Evolutionary conservation across 2,329 filamentous ascomycete species (phyloP).

Genomic region (Curvularia sp.): DNA sequence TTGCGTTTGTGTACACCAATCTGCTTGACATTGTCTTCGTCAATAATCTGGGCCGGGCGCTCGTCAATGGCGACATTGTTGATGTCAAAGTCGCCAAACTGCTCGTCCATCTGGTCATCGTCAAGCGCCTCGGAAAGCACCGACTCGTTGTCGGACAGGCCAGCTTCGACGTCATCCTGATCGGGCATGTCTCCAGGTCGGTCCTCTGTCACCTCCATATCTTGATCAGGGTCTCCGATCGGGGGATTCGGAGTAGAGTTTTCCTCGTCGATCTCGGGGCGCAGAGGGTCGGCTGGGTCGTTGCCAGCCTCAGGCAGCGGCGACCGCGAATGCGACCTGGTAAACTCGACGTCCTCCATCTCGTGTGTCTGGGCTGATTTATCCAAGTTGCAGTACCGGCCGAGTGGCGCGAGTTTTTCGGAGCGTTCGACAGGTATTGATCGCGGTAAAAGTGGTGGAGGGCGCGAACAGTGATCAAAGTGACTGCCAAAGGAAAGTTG

Average conservation of each 20-base stretch:
- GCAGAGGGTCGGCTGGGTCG: constrained; percentile 55
- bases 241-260: constrained; percentile 55
- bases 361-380: neutral
- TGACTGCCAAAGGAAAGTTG: constrained; percentile 20
- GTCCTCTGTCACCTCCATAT: constrained; percentile 55
- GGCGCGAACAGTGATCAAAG: constrained; percentile 16
- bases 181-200: constrained; percentile 46
- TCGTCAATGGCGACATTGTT: constrained; percentile 67
- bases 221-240: constrained; percentile 52
- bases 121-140: constrained; percentile 67
- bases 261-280: constrained; percentile 58
- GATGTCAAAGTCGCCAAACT: constrained; percentile 63
- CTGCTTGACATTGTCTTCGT: constrained; percentile 66
- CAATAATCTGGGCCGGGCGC: constrained; percentile 64
- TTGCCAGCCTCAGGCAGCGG: constrained; percentile 56
- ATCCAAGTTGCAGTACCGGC: neutral
- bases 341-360: constrained; percentile 56
- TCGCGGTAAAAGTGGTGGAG: constrained; percentile 7
- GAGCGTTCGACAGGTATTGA: neutral
- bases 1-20: constrained; percentile 70
- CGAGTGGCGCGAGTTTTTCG: constrained; percentile 2
- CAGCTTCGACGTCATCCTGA: constrained; percentile 49
- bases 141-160: constrained; percentile 66
- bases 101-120: constrained; percentile 68
- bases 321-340: constrained; percentile 48